These are phyloP conservation scores for Penicillium taxi DNA, from an alignment of 495 filamentous ascomycete genomes.

Conservation along the genomic window DNA sequence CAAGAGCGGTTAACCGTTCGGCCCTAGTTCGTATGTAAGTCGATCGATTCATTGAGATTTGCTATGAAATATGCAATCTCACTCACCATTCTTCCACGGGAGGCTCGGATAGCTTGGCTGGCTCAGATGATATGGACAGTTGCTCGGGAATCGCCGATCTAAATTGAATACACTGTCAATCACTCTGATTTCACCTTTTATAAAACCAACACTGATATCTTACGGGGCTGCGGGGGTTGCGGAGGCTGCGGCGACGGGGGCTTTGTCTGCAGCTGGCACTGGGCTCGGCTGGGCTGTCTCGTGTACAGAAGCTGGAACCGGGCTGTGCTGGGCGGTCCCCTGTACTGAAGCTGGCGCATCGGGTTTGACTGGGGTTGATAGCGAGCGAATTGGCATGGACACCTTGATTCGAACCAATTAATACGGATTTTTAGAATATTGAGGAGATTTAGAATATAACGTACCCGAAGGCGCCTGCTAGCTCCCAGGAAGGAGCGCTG, in stretches of 20 bases:
- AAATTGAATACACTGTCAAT: neutral
- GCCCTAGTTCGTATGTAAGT: conserved; percentile 20
- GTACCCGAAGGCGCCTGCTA: conserved; percentile 16
- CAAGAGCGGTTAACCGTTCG: conserved; percentile 29
- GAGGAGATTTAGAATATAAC: neutral
- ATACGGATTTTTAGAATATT: neutral
- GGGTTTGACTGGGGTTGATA: conserved; percentile 19
- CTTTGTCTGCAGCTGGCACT: too few species aligned
- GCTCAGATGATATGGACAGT: neutral
- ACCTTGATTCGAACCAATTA: conserved; percentile 8
- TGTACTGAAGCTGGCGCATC: conserved; percentile 10
- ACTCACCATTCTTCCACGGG: conserved; percentile 28
- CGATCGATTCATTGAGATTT: neutral
- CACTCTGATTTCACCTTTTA: neutral
- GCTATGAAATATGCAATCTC: too few species aligned
- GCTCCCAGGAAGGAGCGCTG: conserved; percentile 21
- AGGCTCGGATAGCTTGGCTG: conserved; percentile 7
- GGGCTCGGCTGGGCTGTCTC: too few species aligned
- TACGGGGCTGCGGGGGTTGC: conserved; percentile 1
- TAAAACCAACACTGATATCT: neutral
- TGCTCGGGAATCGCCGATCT: conserved; percentile 9
- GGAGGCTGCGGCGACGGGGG: too few species aligned
- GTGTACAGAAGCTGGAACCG: conserved; percentile 5
- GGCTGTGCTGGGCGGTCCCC: conserved; percentile 9
- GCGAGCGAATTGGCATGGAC: conserved; percentile 18